These are phyloP conservation scores for Ballota nigra DNA, from an alignment of 257 asterid genomes.

Conservation along the genomic window DNA sequence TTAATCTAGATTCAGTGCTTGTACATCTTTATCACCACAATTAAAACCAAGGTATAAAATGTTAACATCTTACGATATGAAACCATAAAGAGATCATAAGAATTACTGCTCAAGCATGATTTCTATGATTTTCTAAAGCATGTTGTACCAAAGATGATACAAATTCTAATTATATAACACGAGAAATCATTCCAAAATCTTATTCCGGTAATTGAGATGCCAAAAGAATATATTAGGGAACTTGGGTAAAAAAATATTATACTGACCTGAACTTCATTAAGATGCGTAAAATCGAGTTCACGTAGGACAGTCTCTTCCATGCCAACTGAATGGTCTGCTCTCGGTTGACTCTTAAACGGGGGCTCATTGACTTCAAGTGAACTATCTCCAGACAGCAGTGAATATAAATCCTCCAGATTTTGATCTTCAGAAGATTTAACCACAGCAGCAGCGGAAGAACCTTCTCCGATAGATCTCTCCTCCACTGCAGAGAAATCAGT, in stretches of 20 bases:
- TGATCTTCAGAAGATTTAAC: conserved; percentile 33
- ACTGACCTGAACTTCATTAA: conserved; percentile 51
- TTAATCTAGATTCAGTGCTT: not conserved
- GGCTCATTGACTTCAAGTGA: conserved; percentile 24
- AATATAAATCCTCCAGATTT: conserved; percentile 24
- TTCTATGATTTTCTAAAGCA: not conserved
- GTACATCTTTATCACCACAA: not conserved
- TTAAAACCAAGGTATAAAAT: not conserved
- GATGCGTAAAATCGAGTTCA: conserved; percentile 36
- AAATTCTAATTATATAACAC: not conserved
- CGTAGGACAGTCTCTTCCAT: conserved; percentile 32
- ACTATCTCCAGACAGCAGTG: conserved; percentile 14
- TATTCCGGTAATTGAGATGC: not conserved
- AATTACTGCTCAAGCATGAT: not conserved
- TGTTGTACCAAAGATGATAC: not conserved
- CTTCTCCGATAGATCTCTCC: conserved; percentile 26
- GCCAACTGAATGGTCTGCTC: conserved; percentile 29
- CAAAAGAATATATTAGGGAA: not conserved
- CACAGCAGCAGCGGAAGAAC: conserved; percentile 21
- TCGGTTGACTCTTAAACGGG: conserved; percentile 24
- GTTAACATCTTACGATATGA: not conserved
- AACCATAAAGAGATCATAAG: not conserved
- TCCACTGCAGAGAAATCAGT: conserved; percentile 26
- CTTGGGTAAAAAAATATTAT: not conserved
- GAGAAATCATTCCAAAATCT: not conserved